These are phyloP conservation scores for Aspergillus sp. DNA, from an alignment of 2,329 filamentous ascomycete genomes.

Conservation along the genomic window DNA sequence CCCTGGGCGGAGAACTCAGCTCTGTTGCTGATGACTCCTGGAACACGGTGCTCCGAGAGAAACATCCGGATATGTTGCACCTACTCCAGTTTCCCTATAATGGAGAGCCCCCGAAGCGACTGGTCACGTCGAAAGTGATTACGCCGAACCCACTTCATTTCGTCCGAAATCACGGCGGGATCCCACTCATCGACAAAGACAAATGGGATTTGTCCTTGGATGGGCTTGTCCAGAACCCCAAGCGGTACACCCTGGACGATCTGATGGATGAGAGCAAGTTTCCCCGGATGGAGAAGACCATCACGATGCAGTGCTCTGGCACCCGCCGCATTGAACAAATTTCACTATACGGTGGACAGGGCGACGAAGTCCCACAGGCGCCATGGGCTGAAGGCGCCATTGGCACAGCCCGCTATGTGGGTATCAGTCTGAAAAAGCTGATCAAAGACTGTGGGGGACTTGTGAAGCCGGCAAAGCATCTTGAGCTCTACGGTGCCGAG, in stretches of 20 bases:
- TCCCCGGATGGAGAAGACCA: slow-evolving; percentile 56
- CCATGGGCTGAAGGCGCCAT: slow-evolving; percentile 67
- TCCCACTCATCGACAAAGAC: slow-evolving; percentile 62
- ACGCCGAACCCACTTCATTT: slow-evolving; percentile 65
- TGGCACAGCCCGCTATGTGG: slow-evolving; percentile 62
- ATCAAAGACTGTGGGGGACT: slow-evolving; percentile 70
- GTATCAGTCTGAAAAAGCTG: slow-evolving; percentile 66
- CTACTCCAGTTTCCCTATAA: slow-evolving; percentile 65
- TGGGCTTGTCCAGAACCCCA: slow-evolving; percentile 61
- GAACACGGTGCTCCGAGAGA: slow-evolving; percentile 56
- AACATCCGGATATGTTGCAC: slow-evolving; percentile 61
- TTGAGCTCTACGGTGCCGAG: slow-evolving; percentile 69
- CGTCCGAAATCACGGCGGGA: slow-evolving; percentile 70
- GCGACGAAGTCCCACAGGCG: slow-evolving; percentile 56
- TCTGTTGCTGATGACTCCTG: slow-evolving; percentile 59
- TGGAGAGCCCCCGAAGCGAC: slow-evolving; percentile 59
- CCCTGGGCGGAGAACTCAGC: slow-evolving; percentile 47
- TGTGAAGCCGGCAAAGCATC: slow-evolving; percentile 54
- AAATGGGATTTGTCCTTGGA: slow-evolving; percentile 56
- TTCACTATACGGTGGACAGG: slow-evolving; percentile 62
- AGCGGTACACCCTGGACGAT: slow-evolving; percentile 57
- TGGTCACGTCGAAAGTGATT: slow-evolving; percentile 55
- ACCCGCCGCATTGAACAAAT: slow-evolving; percentile 71
- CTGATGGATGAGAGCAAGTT: slow-evolving; percentile 61
- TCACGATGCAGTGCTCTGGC: slow-evolving; percentile 67